These are phyloP conservation scores for Elaeis oleifera DNA, from an alignment of 202 grass and related monocot species.

Conservation along the genomic window DNA sequence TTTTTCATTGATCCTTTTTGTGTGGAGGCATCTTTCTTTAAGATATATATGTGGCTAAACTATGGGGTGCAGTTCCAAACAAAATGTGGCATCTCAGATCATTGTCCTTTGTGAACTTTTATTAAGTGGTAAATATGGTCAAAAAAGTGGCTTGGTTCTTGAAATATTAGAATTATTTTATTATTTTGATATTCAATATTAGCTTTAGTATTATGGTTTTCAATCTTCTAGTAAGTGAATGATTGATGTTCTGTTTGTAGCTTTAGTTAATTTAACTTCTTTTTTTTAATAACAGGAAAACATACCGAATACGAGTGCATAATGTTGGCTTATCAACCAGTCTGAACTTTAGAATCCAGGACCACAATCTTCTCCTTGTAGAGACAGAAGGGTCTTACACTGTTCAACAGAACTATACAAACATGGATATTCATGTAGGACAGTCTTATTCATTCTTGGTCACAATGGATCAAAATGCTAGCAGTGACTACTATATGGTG, in stretches of 20 bases:
- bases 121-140: too few relatives aligned
- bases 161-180: too few relatives aligned
- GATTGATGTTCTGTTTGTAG: neutral
- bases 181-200: too few relatives aligned
- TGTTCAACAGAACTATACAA: slow-evolving; percentile 80
- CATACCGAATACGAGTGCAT: slow-evolving; percentile 78
- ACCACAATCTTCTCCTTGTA: slow-evolving; percentile 70
- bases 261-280: neutral
- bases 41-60: too few relatives aligned
- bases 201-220: too few relatives aligned
- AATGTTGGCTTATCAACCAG: slow-evolving; percentile 72
- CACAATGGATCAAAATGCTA: slow-evolving; percentile 89
- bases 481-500: slow-evolving; percentile 72
- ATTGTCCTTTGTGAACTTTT: too few relatives aligned
- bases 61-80: too few relatives aligned
- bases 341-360: slow-evolving; percentile 91
- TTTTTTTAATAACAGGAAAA: slow-evolving; percentile 46
- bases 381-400: slow-evolving; percentile 96
- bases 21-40: too few relatives aligned
- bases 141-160: too few relatives aligned
- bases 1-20: too few relatives aligned
- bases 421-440: slow-evolving; percentile 93
- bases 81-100: too few relatives aligned
- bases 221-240: too few relatives aligned
- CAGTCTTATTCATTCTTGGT: slow-evolving; percentile 89